phyloP scores from a whole-genome alignment of 1,284 basidiomycete species.

The Heimioporus retisporus region DNA sequence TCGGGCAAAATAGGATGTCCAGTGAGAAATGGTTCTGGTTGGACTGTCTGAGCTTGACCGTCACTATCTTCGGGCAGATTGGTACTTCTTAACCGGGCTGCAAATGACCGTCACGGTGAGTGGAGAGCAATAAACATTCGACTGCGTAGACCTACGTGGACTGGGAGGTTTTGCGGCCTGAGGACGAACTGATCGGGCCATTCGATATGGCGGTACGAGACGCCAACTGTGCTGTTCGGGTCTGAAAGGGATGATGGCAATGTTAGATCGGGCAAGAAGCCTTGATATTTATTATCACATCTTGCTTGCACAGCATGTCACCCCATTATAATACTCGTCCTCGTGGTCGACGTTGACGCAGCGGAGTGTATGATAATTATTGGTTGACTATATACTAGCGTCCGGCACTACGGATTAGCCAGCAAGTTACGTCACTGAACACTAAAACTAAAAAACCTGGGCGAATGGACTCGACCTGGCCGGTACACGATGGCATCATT shows the following conservation, averaged over 20 bases:
- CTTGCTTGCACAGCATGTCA: too few species aligned
- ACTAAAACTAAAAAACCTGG: too few species aligned
- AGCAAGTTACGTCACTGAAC: too few species aligned
- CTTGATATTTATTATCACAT: neutral
- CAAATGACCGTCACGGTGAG: slow-evolving; percentile 1
- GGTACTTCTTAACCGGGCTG: slow-evolving; percentile 41
- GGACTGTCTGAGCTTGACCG: neutral
- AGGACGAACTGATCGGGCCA: slow-evolving; percentile 21
- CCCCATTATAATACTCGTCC: too few species aligned
- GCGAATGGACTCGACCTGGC: too few species aligned
- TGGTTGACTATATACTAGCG: too few species aligned
- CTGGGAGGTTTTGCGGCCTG: slow-evolving; percentile 30
- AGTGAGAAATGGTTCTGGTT: slow-evolving; percentile 33
- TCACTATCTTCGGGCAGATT: slow-evolving; percentile 30
- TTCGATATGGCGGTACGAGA: slow-evolving; percentile 15
- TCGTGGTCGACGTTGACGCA: too few species aligned
- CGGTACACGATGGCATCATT: too few species aligned
- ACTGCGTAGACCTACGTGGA: slow-evolving; percentile 31
- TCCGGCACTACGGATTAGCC: too few species aligned
- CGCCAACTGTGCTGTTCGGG: neutral
- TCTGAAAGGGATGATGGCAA: neutral
- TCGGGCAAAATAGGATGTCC: slow-evolving; percentile 43
- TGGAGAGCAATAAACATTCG: neutral
- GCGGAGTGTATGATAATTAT: too few species aligned
- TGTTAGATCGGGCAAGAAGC: neutral